Base-by-base conservation (phyloP, 345 rosid species). In the Raphanus raphanistrum region DNA sequence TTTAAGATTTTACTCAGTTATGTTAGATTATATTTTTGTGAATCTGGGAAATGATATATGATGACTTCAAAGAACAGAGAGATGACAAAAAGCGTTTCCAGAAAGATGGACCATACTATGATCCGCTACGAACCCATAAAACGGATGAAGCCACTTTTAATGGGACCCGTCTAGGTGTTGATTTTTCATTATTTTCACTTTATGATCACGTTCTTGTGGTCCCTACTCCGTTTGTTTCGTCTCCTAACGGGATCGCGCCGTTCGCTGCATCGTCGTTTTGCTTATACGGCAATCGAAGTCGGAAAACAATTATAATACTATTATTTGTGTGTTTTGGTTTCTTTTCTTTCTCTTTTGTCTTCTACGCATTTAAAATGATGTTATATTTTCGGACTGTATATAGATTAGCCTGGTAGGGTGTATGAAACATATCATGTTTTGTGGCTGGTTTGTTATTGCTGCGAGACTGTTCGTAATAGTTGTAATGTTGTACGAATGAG, bases 241-340 rank as follows among this genome's bases (percentile, higher is more conserved):
- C 48, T 64, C 59, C 1, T 28, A 31, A 66, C 69, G 73, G 72
- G 41, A 36, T 67, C 26, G 36, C 77, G 74, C 78, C 82, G 74
- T 73, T 69, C 70, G 74, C 11, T 67, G 29, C 17, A 13, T 16
- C 82, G 82, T 79, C 78, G 82, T 79, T 67, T 79, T 59, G 77
- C 27, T 58, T 8, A 0, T 2, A 36, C 36, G 60, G 66, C 66
- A 26, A 54, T 10, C 59, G 11, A 63, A 62, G 13, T 68, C 50
- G 45, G 32, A 17, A 36, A 15, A 70, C 52, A 4, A 45, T 45
- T 50, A 7, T 48, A n/a, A 50, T 50, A 50, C 10, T 33, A 33
- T 33, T 6, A 21, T 33, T 6, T 33, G 11, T 62, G 13, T n/a
- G 13, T 35, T 35, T 35, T 35, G 7, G 68, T 31, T 66, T 2